Evolutionary conservation across 2,329 filamentous ascomycete species (phyloP), one percentile per base, ranked within the genome.

Genomic region (Cercospora sesami): DNA sequence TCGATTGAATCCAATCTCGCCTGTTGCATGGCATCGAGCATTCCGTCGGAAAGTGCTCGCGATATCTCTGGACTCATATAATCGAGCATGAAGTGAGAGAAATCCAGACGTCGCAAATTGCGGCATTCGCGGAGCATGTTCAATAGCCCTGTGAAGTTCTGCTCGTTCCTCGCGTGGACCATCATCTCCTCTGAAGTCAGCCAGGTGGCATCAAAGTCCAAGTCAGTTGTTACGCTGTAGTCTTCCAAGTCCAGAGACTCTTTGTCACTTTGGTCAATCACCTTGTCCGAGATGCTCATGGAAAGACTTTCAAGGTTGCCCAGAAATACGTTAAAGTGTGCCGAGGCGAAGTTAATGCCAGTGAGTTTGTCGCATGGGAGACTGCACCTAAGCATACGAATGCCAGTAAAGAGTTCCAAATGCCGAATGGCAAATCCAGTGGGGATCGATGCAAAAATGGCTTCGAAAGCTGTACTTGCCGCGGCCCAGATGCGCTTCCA

Each of bases 401-500:
- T 60, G 3, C 30, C 9, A 10, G 21, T 60, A 10, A 60, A 36
- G n/a, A 60, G 14, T 10, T 60, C 5, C 26, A 36, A 31, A 31
- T 31, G 30, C 30, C 8, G 30, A 31, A 31, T 31, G 30, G 30
- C 8, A 31, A 31, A 3, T 9, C 10, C n/a, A 28, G 8, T 9
- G 26, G 55, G 4, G n/a, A 31, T 28, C 4, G 55, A 58, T n/a
- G 23, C 16, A n/a, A 58, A 60, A 1, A 60, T 28, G 4, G 30
- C 5, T 12, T n/a, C n/a, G n/a, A 33, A 31, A 12, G n/a, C 55
- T 12, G 9, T 12, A 14, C 5, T 12, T 36, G 57, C 57, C 0
- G 57, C 26, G 14, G 14, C 6, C 57, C 57, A 60, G 5, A 60
- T 60, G 57, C 18, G 31, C 30, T 60, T 60, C 57, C 57, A 60